A percentile compares a stretch with the other conserved stretches of the same genome.
These are phyloP conservation scores for Colletotrichum sp. DNA, from an alignment of 2,329 filamentous ascomycete genomes.

Conservation along the genomic window DNA sequence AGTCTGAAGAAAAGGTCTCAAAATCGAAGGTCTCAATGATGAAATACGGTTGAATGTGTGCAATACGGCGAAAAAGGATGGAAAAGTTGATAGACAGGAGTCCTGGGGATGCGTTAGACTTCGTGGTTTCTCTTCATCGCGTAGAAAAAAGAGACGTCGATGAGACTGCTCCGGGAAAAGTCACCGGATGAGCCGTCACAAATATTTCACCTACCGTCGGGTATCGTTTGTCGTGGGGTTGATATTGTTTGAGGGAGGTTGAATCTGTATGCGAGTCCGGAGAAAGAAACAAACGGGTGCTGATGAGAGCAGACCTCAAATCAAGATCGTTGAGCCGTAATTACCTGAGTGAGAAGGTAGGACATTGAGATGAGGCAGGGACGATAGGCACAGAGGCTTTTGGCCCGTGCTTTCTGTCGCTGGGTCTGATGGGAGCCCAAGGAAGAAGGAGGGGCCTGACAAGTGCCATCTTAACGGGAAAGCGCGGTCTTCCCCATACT, in stretches of 20 bases:
- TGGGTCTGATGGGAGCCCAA: not conserved
- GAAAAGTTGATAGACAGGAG: not conserved
- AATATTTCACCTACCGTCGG: not conserved
- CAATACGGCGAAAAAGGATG: not conserved
- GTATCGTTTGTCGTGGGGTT: not conserved
- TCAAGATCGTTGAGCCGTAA: not conserved
- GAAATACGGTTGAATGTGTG: not conserved
- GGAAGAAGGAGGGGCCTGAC: not conserved
- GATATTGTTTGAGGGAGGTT: not conserved
- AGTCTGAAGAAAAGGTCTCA: not conserved
- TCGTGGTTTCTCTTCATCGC: not conserved
- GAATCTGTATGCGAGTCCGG: not conserved
- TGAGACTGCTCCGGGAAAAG: not conserved
- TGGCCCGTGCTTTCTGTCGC: not conserved
- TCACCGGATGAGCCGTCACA: not conserved
- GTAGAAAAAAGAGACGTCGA: not conserved
- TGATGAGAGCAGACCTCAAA: not conserved
- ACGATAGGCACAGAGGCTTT: not conserved
- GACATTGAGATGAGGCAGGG: not conserved
- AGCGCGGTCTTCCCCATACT: not conserved
- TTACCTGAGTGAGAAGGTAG: not conserved
- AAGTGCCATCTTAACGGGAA: not conserved
- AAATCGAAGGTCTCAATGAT: not conserved
- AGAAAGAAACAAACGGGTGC: not conserved
- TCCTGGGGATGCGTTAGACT: not conserved